Base-by-base conservation (phyloP, 192 early-diverging fungal genomes). In the Entrophospora sp. region DNA sequence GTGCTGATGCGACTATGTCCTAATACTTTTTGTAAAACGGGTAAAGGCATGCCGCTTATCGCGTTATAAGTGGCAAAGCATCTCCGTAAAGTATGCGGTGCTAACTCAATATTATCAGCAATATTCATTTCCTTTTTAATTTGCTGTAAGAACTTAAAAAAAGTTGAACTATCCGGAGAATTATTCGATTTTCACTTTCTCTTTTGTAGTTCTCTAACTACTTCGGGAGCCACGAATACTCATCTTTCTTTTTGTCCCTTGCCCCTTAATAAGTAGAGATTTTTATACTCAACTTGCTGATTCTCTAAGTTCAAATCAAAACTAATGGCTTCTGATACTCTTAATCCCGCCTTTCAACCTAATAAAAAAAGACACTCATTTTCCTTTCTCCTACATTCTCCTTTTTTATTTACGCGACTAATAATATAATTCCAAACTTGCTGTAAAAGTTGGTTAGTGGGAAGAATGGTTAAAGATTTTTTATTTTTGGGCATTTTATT, bases 1-100 rank as follows among this genome's bases (percentile, higher is more conserved):
- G 55, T 58, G 5, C 3, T 8, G 13, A 58, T 22, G 2, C 35
- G 31, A n/a, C 55, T 58, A 58, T 58, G 55, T n/a, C 55, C 55
- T 36, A 58, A 37, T 3, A 58, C 30, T 58, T 58, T 58, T 16
- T 58, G 55, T 27, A 58, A 58, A 20, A 58, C 24, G 6, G 12
- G 12, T 3, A 58, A 18, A 13, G 55, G 55, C 55, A 58, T 58
- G 31, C 55, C 55, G 9, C 31, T 16, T 3, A 58, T 20, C 5
- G 24, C 16, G 18, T 58, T 32, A 35, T 58, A 35, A 58, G 55
- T 58, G 35, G 55, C 55, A 34, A 58, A 58, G 35, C 55, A 58
- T 5, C 55, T 27, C 25, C 55, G 9, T 1, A 58, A 5, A 37
- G 55, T 58, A 37, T 58, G 55, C 0, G 55, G 55, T 0, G 55